A percentile compares a stretch with the other conserved stretches of the same genome.
These are phyloP conservation scores for Saccharomyces eubayanus DNA, from an alignment of 805 yeast genomes.

Conservation along the genomic window DNA sequence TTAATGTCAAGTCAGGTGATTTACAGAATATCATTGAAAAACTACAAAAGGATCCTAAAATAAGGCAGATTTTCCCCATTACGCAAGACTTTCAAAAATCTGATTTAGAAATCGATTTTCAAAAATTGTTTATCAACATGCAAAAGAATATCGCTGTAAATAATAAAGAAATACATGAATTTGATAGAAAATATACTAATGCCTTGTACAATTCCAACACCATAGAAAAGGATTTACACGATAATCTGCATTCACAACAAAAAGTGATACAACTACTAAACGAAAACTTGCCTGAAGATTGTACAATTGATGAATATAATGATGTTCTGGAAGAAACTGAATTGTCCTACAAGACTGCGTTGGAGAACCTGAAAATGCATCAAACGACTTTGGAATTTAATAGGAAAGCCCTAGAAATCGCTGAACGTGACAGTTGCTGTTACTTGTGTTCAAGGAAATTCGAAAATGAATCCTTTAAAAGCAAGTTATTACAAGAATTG, in stretches of 20 bases:
- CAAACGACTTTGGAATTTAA: constrained; percentile 66
- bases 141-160: constrained; percentile 15
- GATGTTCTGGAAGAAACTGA: constrained; percentile 47
- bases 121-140: constrained; percentile 11
- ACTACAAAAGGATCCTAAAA: constrained; percentile 6
- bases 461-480: constrained; percentile 30
- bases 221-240: constrained; percentile 7
- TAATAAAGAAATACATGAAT: constrained; percentile 8
- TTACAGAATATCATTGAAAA: constrained; percentile 4
- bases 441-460: constrained; percentile 65
- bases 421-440: constrained; percentile 52
- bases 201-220: constrained; percentile 6
- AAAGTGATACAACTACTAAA: constrained; percentile 17
- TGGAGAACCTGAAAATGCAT: constrained; percentile 58
- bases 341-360: constrained; percentile 49
- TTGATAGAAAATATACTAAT: constrained; percentile 14
- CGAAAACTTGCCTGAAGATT: constrained; percentile 33
- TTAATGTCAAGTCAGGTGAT: constrained; percentile 13
- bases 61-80: not conserved
- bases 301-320: constrained; percentile 43
- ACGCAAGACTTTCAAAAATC: not conserved
- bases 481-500: constrained; percentile 24
- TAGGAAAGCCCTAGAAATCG: constrained; percentile 55
- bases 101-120: constrained; percentile 19
- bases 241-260: constrained; percentile 5